These are phyloP conservation scores for Alternaria hordeiaustralica DNA, from an alignment of 2,329 filamentous ascomycete species.

Conservation along the genomic window DNA sequence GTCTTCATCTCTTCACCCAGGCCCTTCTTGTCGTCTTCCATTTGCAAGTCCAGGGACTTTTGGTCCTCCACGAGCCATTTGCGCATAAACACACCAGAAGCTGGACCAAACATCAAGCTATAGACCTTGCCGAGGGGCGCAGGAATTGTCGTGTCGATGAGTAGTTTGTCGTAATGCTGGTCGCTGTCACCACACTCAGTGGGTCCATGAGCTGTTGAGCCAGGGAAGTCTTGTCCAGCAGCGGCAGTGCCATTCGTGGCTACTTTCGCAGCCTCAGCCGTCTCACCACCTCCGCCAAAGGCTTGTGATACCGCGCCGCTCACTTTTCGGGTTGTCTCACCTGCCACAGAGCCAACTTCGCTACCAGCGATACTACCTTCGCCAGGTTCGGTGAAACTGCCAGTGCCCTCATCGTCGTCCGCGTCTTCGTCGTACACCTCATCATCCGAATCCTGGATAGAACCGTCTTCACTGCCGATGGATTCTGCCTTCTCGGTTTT, in stretches of 20 bases:
- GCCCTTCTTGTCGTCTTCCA: slow-evolving; percentile 82
- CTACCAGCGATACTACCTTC: slow-evolving; percentile 62
- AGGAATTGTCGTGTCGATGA: slow-evolving; percentile 84
- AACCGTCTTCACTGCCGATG: slow-evolving; percentile 53
- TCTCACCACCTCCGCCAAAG: slow-evolving; percentile 45
- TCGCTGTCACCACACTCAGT: slow-evolving; percentile 84
- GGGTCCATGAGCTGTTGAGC: slow-evolving; percentile 78
- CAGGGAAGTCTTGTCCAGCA: slow-evolving; percentile 74
- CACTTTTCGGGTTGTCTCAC: slow-evolving; percentile 69
- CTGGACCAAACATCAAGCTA: slow-evolving; percentile 82
- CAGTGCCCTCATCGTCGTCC: slow-evolving; percentile 73
- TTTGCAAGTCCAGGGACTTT: slow-evolving; percentile 85
- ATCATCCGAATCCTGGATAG: slow-evolving; percentile 72
- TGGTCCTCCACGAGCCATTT: slow-evolving; percentile 88
- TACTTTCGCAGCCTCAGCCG: slow-evolving; percentile 47
- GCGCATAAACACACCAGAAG: slow-evolving; percentile 79
- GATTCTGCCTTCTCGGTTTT: slow-evolving; percentile 87
- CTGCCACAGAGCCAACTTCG: slow-evolving; percentile 59
- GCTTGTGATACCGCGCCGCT: slow-evolving; percentile 62
- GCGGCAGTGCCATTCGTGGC: slow-evolving; percentile 51
- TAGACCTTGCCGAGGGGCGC: slow-evolving; percentile 94
- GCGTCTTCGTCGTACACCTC: slow-evolving; percentile 83
- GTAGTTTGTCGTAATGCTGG: slow-evolving; percentile 81
- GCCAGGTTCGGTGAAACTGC: slow-evolving; percentile 65
- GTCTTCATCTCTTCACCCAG: slow-evolving; percentile 76